phyloP scores from a whole-genome alignment of 2,329 filamentous ascomycete species.

The Fusarium praegraminearum region DNA sequence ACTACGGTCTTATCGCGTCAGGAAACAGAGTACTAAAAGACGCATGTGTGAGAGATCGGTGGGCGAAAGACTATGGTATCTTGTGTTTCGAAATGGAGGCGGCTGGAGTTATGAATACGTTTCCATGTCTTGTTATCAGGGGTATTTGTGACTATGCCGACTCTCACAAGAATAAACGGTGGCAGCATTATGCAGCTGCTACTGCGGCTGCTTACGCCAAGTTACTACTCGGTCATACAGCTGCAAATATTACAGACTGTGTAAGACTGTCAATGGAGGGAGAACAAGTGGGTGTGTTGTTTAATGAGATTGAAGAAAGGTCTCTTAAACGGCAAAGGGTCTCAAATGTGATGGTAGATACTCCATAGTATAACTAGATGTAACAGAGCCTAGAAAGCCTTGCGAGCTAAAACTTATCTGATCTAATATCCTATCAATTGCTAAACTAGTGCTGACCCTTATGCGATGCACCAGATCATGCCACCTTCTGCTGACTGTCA shows the following conservation, averaged over 20 bases:
- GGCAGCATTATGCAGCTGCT: neutral
- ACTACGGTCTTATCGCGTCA: neutral
- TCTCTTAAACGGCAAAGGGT: no score
- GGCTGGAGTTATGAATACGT: neutral
- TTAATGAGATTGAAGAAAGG: fast-evolving
- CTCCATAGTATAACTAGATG: no score
- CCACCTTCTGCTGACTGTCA: no score
- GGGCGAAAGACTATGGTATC: neutral
- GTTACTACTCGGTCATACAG: no score
- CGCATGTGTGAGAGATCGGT: neutral
- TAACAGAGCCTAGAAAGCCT: fast-evolving
- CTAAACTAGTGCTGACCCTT: no score
- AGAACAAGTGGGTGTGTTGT: fast-evolving
- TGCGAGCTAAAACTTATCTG: no score
- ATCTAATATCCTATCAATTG: no score
- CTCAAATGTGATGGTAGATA: no score
- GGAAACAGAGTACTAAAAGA: neutral
- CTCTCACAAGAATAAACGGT: neutral
- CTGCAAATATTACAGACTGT: fast-evolving
- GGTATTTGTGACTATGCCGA: neutral
- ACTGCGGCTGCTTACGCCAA: neutral
- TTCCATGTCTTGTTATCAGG: neutral
- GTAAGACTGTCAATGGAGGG: no score
- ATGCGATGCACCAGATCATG: no score
- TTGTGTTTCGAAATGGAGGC: neutral